Conservation (phyloP, 2,329 filamentous ascomycete genomes). For the Chrysoporthe puriensis region DNA sequence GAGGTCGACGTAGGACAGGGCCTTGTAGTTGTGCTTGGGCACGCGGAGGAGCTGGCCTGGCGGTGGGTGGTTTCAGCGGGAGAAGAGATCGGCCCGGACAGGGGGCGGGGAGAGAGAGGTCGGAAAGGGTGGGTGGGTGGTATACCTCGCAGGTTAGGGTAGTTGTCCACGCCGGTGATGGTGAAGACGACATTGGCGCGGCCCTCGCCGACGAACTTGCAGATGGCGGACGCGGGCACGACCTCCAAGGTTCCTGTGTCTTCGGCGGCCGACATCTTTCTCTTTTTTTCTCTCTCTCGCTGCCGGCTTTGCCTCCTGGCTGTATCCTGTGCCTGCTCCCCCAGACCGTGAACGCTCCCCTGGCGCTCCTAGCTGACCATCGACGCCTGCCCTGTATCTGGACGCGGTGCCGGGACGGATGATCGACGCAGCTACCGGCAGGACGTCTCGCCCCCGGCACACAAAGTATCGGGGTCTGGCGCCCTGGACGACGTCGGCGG, state of each 20-base stretch:
- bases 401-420: background rate
- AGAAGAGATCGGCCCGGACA: background rate
- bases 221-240: slow-evolving; percentile 16
- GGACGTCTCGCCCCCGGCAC: background rate
- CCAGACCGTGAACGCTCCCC: background rate
- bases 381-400: background rate
- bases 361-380: slow-evolving; percentile 8
- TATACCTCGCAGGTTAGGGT: slow-evolving; percentile 24
- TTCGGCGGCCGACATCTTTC: slow-evolving; percentile 4
- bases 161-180: slow-evolving; percentile 39
- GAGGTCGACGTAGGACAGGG: slow-evolving; percentile 47
- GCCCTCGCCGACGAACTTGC: slow-evolving; percentile 63
- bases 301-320: background rate
- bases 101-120: background rate
- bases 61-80: slow-evolving; percentile 31
- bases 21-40: slow-evolving; percentile 58
- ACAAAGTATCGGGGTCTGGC: background rate
- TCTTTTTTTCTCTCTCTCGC: background rate
- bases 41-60: slow-evolving; percentile 61
- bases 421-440: background rate
- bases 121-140: no score
- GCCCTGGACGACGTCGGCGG: background rate
- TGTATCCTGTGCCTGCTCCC: background rate
- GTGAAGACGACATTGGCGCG: slow-evolving; percentile 78
- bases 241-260: slow-evolving; percentile 16